phyloP scores from a whole-genome alignment of 2,329 filamentous ascomycete genomes.

The Pseudogymnoascus sp. region DNA sequence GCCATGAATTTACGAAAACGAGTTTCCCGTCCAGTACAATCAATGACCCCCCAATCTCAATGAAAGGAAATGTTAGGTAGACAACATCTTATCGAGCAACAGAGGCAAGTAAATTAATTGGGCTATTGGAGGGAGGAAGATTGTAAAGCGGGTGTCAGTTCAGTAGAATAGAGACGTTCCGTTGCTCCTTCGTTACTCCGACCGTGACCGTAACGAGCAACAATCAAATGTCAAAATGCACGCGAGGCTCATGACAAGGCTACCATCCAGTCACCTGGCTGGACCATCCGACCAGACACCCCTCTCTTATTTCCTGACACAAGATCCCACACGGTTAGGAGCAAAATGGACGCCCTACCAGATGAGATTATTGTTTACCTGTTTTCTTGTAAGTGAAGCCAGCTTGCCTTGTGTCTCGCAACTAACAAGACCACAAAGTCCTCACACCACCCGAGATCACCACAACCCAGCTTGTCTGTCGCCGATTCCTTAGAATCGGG shows the following conservation, averaged over 20 bases:
- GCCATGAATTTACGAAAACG: neutral
- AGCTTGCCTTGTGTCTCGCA: neutral
- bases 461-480: conserved; percentile 60
- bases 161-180: neutral
- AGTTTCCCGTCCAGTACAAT: no score
- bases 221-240: neutral
- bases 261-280: neutral
- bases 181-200: neutral
- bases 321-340: neutral
- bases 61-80: no score
- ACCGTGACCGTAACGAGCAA: neutral
- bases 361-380: conserved; percentile 26
- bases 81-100: no score
- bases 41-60: no score
- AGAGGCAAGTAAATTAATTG: neutral
- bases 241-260: neutral
- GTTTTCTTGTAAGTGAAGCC: conserved; percentile 18
- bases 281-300: neutral
- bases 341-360: conserved; percentile 21
- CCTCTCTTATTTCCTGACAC: neutral
- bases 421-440: conserved; percentile 33
- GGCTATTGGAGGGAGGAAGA: neutral
- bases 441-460: conserved; percentile 58
- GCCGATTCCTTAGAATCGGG: conserved; percentile 53
- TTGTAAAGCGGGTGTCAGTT: neutral